Evolutionary conservation across 2,329 filamentous ascomycete genomes (phyloP).

Genomic region (Colletotrichum scovillei): DNA sequence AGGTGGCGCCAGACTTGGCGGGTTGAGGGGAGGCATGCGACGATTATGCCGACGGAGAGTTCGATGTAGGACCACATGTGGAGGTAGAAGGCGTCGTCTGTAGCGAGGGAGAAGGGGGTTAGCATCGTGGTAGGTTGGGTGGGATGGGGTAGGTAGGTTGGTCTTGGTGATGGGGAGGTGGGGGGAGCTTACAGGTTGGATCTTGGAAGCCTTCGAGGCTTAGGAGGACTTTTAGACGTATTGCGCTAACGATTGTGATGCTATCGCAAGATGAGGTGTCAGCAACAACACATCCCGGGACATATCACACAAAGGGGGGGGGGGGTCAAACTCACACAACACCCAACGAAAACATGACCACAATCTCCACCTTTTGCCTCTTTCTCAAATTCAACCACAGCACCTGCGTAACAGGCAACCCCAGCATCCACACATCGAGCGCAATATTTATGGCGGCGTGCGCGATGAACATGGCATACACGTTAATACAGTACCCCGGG

Average conservation of each 20-base stretch:
- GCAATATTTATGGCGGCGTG: slow-evolving; percentile 56
- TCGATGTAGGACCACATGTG: slow-evolving; percentile 60
- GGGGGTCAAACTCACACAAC: slow-evolving; percentile 33
- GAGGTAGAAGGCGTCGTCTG: slow-evolving; percentile 49
- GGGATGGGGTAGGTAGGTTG: too few relatives aligned
- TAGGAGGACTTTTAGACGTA: slow-evolving; percentile 51
- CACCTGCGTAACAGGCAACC: slow-evolving; percentile 52
- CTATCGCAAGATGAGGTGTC: slow-evolving; percentile 30
- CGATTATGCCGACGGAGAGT: slow-evolving; percentile 55
- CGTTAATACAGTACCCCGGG: slow-evolving; percentile 47
- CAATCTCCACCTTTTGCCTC: slow-evolving; percentile 50
- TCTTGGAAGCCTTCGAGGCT: slow-evolving; percentile 51
- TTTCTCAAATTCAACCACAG: slow-evolving; percentile 45
- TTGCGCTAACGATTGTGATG: slow-evolving; percentile 49
- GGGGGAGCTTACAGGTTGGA: slow-evolving; percentile 45
- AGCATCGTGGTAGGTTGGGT: slow-evolving; percentile 36
- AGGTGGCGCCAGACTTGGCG: slow-evolving; percentile 26
- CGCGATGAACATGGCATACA: slow-evolving; percentile 51
- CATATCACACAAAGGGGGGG: too few relatives aligned
- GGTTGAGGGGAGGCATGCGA: slow-evolving; percentile 50
- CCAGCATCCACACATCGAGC: slow-evolving; percentile 55
- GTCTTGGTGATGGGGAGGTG: too few relatives aligned
- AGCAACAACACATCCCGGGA: not conserved
- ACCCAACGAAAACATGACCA: slow-evolving; percentile 51
- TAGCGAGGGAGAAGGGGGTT: too few relatives aligned